Evolutionary conservation across 2,329 filamentous ascomycete genomes (phyloP).

Genomic region (Aureobasidium lini): DNA sequence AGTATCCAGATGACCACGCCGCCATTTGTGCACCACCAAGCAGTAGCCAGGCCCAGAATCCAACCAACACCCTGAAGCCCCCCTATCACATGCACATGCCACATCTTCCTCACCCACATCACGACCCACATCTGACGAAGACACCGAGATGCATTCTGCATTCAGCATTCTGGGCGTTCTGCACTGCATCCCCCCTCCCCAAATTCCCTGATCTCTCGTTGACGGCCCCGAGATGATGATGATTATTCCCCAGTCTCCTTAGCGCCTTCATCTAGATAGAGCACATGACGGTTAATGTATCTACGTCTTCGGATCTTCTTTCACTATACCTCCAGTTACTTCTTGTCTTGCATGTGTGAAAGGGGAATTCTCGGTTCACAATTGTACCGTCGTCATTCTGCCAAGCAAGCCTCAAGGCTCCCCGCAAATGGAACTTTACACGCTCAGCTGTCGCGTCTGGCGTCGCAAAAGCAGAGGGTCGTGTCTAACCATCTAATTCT

Average conservation of each 20-base stretch:
- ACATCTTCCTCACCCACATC: slow-evolving; percentile 1
- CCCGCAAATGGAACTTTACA: slow-evolving; percentile 1
- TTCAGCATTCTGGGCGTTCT: slow-evolving; percentile 18
- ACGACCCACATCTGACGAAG: slow-evolving; percentile 3
- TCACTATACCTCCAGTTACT: neutral
- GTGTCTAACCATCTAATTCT: neutral
- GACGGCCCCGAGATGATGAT: slow-evolving; percentile 12
- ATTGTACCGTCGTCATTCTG: neutral
- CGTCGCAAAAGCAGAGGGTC: neutral
- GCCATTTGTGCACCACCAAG: slow-evolving; percentile 5
- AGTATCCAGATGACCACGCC: neutral
- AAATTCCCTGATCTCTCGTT: neutral
- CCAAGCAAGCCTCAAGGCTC: neutral
- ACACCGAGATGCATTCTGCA: slow-evolving; percentile 9
- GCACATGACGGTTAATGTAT: slow-evolving; percentile 14
- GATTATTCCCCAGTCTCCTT: slow-evolving; percentile 4
- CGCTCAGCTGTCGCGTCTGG: slow-evolving; percentile 4
- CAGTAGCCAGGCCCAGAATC: slow-evolving; percentile 9
- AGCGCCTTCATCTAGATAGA: slow-evolving; percentile 12
- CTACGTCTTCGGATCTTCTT: neutral
- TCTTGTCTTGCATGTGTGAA: neutral
- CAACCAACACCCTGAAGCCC: neutral
- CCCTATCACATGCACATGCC: slow-evolving; percentile 2
- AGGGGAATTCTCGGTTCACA: neutral
- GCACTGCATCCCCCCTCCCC: slow-evolving; percentile 12